Evolutionary conservation across 805 yeast genomes (phyloP).

Genomic region (Ascoidea tarda): DNA sequence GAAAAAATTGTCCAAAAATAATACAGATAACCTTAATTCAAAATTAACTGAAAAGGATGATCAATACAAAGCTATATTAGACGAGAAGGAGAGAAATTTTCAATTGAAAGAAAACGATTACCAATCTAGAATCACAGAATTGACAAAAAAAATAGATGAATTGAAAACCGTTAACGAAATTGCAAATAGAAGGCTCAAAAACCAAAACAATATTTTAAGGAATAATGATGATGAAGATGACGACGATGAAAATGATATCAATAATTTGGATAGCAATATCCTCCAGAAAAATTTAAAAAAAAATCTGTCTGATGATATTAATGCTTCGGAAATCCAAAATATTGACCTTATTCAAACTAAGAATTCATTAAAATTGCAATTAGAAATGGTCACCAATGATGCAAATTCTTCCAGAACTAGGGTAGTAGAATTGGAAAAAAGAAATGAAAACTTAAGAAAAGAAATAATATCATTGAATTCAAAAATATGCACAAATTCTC

Average conservation of each 20-base stretch:
- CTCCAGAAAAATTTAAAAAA: too few relatives aligned
- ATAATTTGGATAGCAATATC: not conserved
- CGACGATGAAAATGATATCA: too few relatives aligned
- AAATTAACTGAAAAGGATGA: constrained; percentile 58
- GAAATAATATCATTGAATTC: constrained; percentile 26
- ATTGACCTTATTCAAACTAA: constrained; percentile 14
- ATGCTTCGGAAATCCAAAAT: too few relatives aligned
- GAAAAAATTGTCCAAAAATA: constrained; percentile 42
- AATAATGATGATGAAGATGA: not conserved
- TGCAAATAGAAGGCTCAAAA: constrained; percentile 39
- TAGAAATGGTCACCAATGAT: constrained; percentile 61
- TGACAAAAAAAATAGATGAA: constrained; percentile 46
- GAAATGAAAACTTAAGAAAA: constrained; percentile 62
- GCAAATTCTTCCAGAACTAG: constrained; percentile 58
- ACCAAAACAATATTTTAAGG: constrained; percentile 27
- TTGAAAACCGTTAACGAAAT: constrained; percentile 52
- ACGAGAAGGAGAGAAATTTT: constrained; percentile 69
- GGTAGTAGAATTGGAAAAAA: constrained; percentile 53
- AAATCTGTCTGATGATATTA: too few relatives aligned
- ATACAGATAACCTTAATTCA: constrained; percentile 38
- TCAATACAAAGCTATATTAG: constrained; percentile 51
- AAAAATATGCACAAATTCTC: constrained; percentile 1
- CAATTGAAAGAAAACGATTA: constrained; percentile 36
- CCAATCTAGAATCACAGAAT: constrained; percentile 33
- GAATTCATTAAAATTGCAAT: constrained; percentile 27